Conservation (phyloP, 371 early-diverging fungal genomes). For the Apophysomyces elegans region DNA sequence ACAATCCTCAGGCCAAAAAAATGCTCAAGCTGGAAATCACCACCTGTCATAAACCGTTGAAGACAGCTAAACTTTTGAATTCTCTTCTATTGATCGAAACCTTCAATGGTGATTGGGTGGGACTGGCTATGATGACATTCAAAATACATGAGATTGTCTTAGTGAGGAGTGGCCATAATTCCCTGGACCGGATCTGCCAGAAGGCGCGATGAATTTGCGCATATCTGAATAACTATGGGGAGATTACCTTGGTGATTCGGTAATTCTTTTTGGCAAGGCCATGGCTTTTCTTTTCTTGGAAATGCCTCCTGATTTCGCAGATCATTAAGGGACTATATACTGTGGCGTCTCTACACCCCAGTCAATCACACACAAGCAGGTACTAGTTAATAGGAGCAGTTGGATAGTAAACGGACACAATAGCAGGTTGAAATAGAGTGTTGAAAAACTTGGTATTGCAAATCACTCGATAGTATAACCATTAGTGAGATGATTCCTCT, state of each 20-base stretch:
- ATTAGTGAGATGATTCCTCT: no score
- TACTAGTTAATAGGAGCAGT: no score
- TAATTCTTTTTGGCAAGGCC: slow-evolving; percentile 75
- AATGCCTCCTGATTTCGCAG: no score
- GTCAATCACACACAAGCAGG: no score
- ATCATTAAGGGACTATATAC: background rate
- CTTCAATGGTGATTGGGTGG: slow-evolving; percentile 95
- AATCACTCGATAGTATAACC: no score
- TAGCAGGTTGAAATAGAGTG: no score
- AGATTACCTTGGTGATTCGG: slow-evolving; percentile 73
- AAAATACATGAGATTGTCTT: slow-evolving; percentile 94
- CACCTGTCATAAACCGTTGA: slow-evolving; percentile 60
- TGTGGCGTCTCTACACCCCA: no score
- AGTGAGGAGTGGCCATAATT: slow-evolving; percentile 86
- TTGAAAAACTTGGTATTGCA: no score
- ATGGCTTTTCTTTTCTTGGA: slow-evolving; percentile 24
- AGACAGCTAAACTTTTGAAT: background rate
- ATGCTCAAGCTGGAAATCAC: slow-evolving; percentile 92
- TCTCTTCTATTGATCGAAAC: slow-evolving; percentile 44
- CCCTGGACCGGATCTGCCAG: slow-evolving; percentile 92
- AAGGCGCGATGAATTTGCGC: slow-evolving; percentile 51
- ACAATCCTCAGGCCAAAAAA: slow-evolving; percentile 94
- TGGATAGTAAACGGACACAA: no score
- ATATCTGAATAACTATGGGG: no score
- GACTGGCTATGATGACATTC: slow-evolving; percentile 95